Evolutionary conservation across 345 rosid species (phyloP).

Genomic region (Camelina laxa): DNA sequence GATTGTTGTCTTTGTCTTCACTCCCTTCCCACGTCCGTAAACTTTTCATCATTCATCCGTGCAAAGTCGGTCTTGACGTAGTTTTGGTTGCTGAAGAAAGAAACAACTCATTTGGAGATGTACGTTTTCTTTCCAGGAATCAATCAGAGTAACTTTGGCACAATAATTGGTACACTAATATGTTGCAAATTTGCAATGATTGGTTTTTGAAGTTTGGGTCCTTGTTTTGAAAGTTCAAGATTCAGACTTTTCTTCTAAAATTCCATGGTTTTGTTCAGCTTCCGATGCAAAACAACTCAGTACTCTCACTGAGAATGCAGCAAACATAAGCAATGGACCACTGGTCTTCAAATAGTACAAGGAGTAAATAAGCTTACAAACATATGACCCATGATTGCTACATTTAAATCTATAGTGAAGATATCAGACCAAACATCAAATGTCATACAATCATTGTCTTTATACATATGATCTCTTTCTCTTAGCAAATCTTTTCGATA

Average conservation of each 20-base stretch:
- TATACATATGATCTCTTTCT: constrained; percentile 35
- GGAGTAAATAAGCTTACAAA: constrained; percentile 7
- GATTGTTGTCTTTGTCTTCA: neutral
- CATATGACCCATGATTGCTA: no score
- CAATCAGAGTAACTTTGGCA: neutral
- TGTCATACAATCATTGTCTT: constrained; percentile 40
- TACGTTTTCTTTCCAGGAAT: neutral
- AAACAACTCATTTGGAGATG: neutral
- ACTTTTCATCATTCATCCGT: neutral
- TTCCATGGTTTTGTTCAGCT: neutral
- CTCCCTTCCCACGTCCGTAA: neutral
- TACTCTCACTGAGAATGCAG: neutral
- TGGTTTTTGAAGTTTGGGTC: neutral
- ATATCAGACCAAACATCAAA: constrained; percentile 32
- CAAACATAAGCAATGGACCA: constrained; percentile 7
- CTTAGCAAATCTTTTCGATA: neutral
- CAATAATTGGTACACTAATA: neutral
- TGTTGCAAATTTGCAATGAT: neutral
- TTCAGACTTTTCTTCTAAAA: constrained; percentile 1
- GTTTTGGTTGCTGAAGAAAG: neutral
- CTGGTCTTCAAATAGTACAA: neutral
- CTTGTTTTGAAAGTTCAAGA: neutral
- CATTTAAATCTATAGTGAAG: constrained; percentile 22
- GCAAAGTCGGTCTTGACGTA: neutral
- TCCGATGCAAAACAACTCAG: neutral